Conservation (phyloP, 192 early-diverging fungal genomes). For the Entomortierella beljakovae region DNA sequence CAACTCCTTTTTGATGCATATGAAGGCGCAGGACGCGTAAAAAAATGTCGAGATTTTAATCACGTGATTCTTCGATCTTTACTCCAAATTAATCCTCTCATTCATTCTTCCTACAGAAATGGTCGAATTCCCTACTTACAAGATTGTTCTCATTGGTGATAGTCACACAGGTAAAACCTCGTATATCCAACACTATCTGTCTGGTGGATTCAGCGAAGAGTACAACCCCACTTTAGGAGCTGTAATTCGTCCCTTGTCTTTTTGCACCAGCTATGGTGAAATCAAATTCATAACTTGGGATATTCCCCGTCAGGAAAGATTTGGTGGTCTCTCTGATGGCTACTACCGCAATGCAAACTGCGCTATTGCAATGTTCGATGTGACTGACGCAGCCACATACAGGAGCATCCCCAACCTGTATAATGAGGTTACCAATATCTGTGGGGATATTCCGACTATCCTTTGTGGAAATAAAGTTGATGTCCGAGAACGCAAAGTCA, state of each 20-base stretch:
- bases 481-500: conserved; percentile 99
- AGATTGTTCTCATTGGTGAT: no score
- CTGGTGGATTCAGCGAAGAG: no score
- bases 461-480: conserved; percentile 99
- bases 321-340: conserved; percentile 99
- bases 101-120: no score
- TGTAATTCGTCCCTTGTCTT: conserved; percentile 97
- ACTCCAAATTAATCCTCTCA: no score
- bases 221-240: conserved; percentile 99
- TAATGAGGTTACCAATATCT: conserved; percentile 97
- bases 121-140: no score
- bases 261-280: conserved; percentile 97
- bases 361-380: conserved; percentile 99
- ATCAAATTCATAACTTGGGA: conserved; percentile 99
- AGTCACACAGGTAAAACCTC: no score
- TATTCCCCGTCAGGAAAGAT: conserved; percentile 99
- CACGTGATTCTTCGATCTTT: no score
- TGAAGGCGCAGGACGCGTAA: not conserved
- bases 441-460: conserved; percentile 99
- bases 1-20: not conserved
- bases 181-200: no score
- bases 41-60: no score
- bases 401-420: conserved; percentile 99
- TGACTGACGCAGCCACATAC: conserved; percentile 99
- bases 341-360: conserved; percentile 99